A percentile compares a stretch with the other conserved stretches of the same genome.
Conservation (phyloP, 306 rosid species). For the Glycine latifolia region DNA sequence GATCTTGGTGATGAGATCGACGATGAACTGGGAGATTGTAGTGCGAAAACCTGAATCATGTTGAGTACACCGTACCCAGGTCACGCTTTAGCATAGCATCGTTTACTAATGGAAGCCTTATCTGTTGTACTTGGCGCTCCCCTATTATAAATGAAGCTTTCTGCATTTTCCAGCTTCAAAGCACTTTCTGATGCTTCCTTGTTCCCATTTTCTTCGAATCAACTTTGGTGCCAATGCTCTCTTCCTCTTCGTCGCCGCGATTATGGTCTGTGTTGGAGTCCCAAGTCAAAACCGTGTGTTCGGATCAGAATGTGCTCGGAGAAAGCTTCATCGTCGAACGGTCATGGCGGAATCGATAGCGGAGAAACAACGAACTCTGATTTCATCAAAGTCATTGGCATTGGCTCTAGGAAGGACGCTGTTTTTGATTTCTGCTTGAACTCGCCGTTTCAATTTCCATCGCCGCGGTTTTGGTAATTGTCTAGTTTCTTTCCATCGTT, state of each 20-base stretch:
- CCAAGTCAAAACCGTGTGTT: slow-evolving; percentile 43
- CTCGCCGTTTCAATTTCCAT: slow-evolving; percentile 66
- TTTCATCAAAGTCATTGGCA: slow-evolving; percentile 73
- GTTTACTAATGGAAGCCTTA: slow-evolving; percentile 36
- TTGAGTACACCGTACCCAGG: too few relatives aligned
- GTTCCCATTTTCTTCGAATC: slow-evolving; percentile 51
- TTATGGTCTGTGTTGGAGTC: slow-evolving; percentile 36
- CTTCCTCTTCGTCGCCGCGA: slow-evolving; percentile 36
- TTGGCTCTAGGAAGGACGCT: slow-evolving; percentile 92
- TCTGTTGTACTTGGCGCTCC: background rate
- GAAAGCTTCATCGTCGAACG: slow-evolving; percentile 40
- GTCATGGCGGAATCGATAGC: slow-evolving; percentile 45
- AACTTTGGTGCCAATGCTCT: slow-evolving; percentile 42
- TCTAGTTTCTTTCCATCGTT: background rate
- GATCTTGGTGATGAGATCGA: too few relatives aligned
- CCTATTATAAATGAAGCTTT: slow-evolving; percentile 60
- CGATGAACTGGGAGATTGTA: too few relatives aligned
- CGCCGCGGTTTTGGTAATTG: slow-evolving; percentile 74
- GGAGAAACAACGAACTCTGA: slow-evolving; percentile 52
- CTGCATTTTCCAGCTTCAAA: slow-evolving; percentile 50
- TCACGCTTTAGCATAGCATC: too few relatives aligned
- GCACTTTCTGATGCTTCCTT: slow-evolving; percentile 49
- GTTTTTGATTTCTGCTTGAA: slow-evolving; percentile 77
- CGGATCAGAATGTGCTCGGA: slow-evolving; percentile 53
- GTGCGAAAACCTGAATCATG: too few relatives aligned